Base-by-base conservation (phyloP, 805 yeast genomes). In the Saccharomycopsis fermentans region DNA sequence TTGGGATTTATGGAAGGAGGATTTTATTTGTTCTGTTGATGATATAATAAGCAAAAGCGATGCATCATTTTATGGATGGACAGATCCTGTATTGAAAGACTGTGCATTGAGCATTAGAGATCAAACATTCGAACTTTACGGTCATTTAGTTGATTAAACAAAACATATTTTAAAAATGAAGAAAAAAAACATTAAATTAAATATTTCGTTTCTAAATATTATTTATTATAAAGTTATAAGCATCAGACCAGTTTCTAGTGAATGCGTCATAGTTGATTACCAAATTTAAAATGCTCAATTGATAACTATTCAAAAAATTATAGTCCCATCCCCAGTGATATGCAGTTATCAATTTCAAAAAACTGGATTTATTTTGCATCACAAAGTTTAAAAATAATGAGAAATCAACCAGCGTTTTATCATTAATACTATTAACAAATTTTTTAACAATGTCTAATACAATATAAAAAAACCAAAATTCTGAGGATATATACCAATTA, bases 261-360 rank as follows among this genome's bases (percentile, higher is more conserved):
- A 58, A 58, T 17, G 57, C 52, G 17, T 48, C 52, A 11, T 54
- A 21, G 17, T 56, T 39, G 17, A 37, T 58, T 27, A 47, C 26
- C 24, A 61, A 50, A 36, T 61, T 58, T 56, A 61, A 50, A 26
- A 56, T 35, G 16, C 61, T 37, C 27, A 61, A 52, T 36, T 61
- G 63, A 43, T 56, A 61, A 26, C 59, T 62, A 37, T 59, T 59
- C 35, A 61, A 52, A 37, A 58, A 61, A 4, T 34, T 19, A 59
- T 62, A 61, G 32, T 61, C 35, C 26, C 52, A 61, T 19, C 63
- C 63, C 63, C 63, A 61, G 24, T 61, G 63, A 29, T 59, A 61
- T 3, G 63, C 59, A 2, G 59, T 21, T 12, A 61, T 43, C 29
- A 61, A 57, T 11, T 56, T 58, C 12, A 50, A 29, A 37, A 61